Base-by-base conservation (phyloP, 2,329 filamentous ascomycete genomes). In the Colletotrichum navitas region DNA sequence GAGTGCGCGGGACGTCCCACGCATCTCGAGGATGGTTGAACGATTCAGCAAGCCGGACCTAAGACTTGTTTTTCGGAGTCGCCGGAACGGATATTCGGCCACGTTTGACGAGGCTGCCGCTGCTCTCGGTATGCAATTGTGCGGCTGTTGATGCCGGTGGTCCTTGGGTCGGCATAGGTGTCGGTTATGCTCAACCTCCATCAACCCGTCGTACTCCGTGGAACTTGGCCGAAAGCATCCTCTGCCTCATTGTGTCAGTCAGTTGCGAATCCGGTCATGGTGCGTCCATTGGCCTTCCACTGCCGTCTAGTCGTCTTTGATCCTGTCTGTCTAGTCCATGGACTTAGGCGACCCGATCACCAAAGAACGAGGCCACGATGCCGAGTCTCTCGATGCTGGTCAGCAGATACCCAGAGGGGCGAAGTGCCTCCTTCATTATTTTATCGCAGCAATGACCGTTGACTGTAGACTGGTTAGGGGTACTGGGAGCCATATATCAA, bases 51-150 rank as follows among this genome's bases (percentile, higher is more conserved):
- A 54, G 34, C 4, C 8, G 21, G 21, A 43, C 26, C 21, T 47
- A 5, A 21, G 18, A 4, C 4, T 32, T 41, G 2, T n/a, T 29
- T 29, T 36, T 3, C 47, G 39, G 16, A 7, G 41, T 45, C 18
- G 5, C 39, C 47, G 49, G 41, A 39, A 41, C 68, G 32, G 49
- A 47, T 36, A n/a, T 61, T 41, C 67, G 63, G 43, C 47, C 26
- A 21, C 43, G 29, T n/a, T 41, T 32, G 54, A 59, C 32, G 24
- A 24, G 47, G 26, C 56, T 55, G 39, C 21, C 41, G 10, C 41
- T 29, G 14, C 34, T 16, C 41, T 16, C 14, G 41, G 16, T 24
- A 29, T 24, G 12, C 11, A 52, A 51, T 34, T 36, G 47, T 36
- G 18, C 29, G 47, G 45, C 43, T 7, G 36, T 36, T 4, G 34